Evolutionary conservation across 306 rosid genomes (phyloP), one percentile per base, ranked within the genome.

Genomic region (Ammopiptanthus mongolicus): DNA sequence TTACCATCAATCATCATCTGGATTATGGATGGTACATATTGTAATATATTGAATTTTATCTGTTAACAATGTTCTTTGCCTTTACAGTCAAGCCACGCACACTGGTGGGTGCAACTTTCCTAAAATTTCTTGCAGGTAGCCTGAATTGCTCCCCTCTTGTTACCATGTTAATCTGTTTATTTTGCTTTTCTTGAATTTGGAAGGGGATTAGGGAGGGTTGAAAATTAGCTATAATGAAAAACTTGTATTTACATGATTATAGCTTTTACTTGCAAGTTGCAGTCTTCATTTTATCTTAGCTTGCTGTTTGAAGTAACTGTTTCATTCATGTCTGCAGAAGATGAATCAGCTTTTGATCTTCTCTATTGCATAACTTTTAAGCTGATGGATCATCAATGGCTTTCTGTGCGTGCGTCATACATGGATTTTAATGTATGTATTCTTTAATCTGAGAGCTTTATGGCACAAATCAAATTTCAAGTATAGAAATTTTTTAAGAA

Each of bases 381-480:
- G 88, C 86, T 95, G 75, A 92, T 95, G 99, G 99, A 95, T 84
- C 93, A 90, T 51, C 92, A 88, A 80, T 95, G 99, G 99, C 99
- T 95, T 73, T 73, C 96, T 17, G 92, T 95, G 99, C 96, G 84
- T 36, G 99, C 99, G 5, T 92, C 99, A n/a, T 95, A 95, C 79
- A 95, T 95, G 99, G 99, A 95, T 89, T 95, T 95, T 78, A 95
- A 95, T 71, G 99, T 95, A 88, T 25, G 99, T 90, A 69, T 65
- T 70, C 73, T 65, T 60, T 78, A 52, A 39, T 69, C 59, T 23
- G 36, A 63, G 19, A 63, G 12, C 58, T 47, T 64, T 71, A 48
- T 29, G 10, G 28, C 17, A 15, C 73, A 48, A 48, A 29, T 59
- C 44, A 29, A 48, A 28, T 48, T 3, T 44, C 3, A 25, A 25